A percentile compares a stretch with the other conserved stretches of the same genome.
Conservation (phyloP, 345 rosid genomes). For the Cardiospermum halicacabum region DNA sequence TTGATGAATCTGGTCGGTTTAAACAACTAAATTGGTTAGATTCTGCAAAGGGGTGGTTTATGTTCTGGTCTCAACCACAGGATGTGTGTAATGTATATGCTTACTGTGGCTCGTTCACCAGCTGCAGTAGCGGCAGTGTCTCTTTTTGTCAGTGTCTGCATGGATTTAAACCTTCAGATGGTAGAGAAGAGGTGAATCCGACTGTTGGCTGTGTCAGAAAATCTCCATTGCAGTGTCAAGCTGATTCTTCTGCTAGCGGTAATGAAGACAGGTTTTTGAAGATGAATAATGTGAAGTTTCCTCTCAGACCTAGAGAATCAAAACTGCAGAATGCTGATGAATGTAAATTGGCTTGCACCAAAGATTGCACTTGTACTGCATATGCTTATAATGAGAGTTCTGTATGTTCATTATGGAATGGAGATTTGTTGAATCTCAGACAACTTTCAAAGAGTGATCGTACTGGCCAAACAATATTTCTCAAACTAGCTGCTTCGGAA, state of each 20-base stretch:
- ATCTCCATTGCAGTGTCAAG: slow-evolving; percentile 16
- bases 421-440: background rate
- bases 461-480: slow-evolving; percentile 1
- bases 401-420: slow-evolving; percentile 9
- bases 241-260: background rate
- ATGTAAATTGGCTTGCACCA: slow-evolving; percentile 14
- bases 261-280: slow-evolving; percentile 23
- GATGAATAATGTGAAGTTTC: slow-evolving; percentile 25
- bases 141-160: slow-evolving; percentile 24
- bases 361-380: slow-evolving; percentile 13
- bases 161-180: slow-evolving; percentile 33
- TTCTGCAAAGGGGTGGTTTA: background rate
- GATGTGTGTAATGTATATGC: background rate
- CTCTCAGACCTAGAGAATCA: background rate
- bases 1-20: background rate
- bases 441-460: background rate
- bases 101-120: background rate
- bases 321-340: background rate
- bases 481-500: slow-evolving; percentile 17
- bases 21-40: background rate
- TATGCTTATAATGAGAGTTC: slow-evolving; percentile 15
- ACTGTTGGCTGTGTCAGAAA: slow-evolving; percentile 33
- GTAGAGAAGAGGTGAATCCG: slow-evolving; percentile 18
- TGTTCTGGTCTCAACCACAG: slow-evolving; percentile 9
- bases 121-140: background rate